These are phyloP conservation scores for Petunia secreta DNA, from an alignment of 257 asterid genomes.

Conservation along the genomic window DNA sequence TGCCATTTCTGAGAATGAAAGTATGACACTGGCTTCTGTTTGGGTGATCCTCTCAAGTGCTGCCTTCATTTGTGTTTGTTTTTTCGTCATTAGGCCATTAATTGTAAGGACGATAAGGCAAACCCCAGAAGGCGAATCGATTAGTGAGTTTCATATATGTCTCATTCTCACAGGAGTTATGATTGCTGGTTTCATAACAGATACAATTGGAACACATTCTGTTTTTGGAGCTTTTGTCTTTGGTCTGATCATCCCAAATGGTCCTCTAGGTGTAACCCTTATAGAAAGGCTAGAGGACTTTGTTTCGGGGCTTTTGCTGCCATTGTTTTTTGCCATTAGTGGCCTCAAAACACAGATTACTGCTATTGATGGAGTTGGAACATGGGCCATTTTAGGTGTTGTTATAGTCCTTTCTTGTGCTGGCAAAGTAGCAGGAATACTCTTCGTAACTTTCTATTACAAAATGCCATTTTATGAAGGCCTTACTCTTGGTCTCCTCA, in stretches of 20 bases:
- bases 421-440: constrained; percentile 82
- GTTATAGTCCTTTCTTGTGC: constrained; percentile 74
- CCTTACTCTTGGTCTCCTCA: constrained; percentile 83
- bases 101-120: constrained; percentile 52
- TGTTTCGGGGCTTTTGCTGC: constrained; percentile 79
- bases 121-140: constrained; percentile 76
- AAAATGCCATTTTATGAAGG: constrained; percentile 82
- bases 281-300: constrained; percentile 87
- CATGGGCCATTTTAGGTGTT: constrained; percentile 63
- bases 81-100: constrained; percentile 60
- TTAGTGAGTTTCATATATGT: constrained; percentile 72
- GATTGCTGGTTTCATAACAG: constrained; percentile 85
- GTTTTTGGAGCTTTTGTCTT: constrained; percentile 94
- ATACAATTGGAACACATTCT: constrained; percentile 94
- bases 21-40: constrained; percentile 57
- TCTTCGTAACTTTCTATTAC: constrained; percentile 69
- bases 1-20: constrained; percentile 77
- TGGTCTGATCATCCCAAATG: constrained; percentile 81
- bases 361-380: constrained; percentile 49
- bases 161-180: constrained; percentile 86
- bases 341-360: constrained; percentile 76
- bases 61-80: constrained; percentile 56
- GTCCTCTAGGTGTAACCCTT: constrained; percentile 79
- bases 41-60: constrained; percentile 79
- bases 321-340: constrained; percentile 87